phyloP scores from a whole-genome alignment of 2,329 filamentous ascomycete genomes.

The Furcasterigmium sp. region DNA sequence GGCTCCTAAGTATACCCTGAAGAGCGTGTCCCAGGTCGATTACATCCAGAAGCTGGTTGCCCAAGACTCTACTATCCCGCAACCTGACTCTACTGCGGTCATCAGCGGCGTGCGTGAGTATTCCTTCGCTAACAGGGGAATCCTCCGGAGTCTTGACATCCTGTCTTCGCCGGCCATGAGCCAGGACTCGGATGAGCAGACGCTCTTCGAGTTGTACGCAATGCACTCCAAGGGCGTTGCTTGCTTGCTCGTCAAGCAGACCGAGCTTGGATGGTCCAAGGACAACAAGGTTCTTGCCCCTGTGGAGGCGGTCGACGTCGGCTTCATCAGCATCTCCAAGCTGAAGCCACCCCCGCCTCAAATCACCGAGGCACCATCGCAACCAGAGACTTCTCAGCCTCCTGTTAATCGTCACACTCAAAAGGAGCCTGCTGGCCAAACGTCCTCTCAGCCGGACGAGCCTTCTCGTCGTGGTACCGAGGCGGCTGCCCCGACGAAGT shows the following conservation, averaged over 20 bases:
- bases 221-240: constrained; percentile 99
- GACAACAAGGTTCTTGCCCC: constrained; percentile 82
- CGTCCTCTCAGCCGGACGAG: constrained; percentile 22
- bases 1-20: constrained; percentile 84
- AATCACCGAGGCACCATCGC: constrained; percentile 36
- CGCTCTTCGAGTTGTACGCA: constrained; percentile 89
- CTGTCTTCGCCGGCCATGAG: constrained; percentile 64
- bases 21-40: constrained; percentile 77
- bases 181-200: constrained; percentile 61
- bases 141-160: constrained; percentile 86
- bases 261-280: constrained; percentile 85
- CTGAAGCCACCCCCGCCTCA: constrained; percentile 50
- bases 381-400: constrained; percentile 23
- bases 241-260: constrained; percentile 77
- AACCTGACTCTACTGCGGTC: constrained; percentile 91
- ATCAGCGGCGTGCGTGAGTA: constrained; percentile 96
- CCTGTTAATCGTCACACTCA: constrained; percentile 21
- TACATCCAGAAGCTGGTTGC: constrained; percentile 76
- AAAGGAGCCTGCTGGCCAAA: constrained; percentile 28
- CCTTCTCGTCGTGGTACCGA: constrained; percentile 24
- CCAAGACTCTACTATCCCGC: constrained; percentile 68
- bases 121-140: constrained; percentile 80
- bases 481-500: constrained; percentile 27
- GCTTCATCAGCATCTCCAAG: constrained; percentile 69
- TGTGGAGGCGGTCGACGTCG: constrained; percentile 70